phyloP scores from a whole-genome alignment of 106 monocot genomes.

The Amphibolis antarctica region DNA sequence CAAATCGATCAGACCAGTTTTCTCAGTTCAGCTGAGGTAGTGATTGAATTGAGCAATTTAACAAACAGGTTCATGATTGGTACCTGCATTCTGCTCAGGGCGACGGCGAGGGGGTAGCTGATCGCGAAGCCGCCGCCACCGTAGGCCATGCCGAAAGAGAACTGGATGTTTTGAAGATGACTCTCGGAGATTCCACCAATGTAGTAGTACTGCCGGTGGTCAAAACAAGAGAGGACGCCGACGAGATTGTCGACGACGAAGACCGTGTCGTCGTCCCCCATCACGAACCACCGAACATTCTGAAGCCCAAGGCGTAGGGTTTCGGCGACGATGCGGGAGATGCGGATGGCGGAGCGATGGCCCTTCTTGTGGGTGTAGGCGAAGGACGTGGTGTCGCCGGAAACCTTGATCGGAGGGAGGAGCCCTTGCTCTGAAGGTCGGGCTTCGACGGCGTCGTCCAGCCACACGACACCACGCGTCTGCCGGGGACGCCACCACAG shows the following conservation, averaged over 20 bases:
- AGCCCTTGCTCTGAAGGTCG: not conserved
- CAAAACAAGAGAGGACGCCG: slow-evolving; percentile 22
- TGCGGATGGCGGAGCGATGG: slow-evolving; percentile 67
- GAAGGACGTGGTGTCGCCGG: slow-evolving; percentile 49
- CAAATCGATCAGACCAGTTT: too few species aligned
- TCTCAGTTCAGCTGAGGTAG: too few species aligned
- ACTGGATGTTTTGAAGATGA: slow-evolving; percentile 31
- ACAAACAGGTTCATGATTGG: not conserved
- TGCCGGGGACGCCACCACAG: slow-evolving; percentile 25
- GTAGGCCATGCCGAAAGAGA: slow-evolving; percentile 40
- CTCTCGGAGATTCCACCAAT: slow-evolving; percentile 39
- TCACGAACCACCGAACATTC: slow-evolving; percentile 66
- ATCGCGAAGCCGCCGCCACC: slow-evolving; percentile 48
- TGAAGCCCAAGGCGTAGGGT: slow-evolving; percentile 37
- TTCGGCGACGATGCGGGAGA: slow-evolving; percentile 91
- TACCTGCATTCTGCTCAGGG: slow-evolving; percentile 17
- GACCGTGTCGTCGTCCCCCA: slow-evolving; percentile 92
- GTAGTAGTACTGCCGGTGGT: slow-evolving; percentile 34
- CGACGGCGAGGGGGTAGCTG: slow-evolving; percentile 31
- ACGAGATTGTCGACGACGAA: slow-evolving; percentile 39
- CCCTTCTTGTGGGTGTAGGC: slow-evolving; percentile 58
- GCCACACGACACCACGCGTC: slow-evolving; percentile 32
- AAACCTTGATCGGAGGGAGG: slow-evolving; percentile 50
- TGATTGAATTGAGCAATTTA: too few species aligned
- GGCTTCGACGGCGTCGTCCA: slow-evolving; percentile 20